Conservation (phyloP, 805 yeast species). For the Kodamaea hsintzibuensis region DNA sequence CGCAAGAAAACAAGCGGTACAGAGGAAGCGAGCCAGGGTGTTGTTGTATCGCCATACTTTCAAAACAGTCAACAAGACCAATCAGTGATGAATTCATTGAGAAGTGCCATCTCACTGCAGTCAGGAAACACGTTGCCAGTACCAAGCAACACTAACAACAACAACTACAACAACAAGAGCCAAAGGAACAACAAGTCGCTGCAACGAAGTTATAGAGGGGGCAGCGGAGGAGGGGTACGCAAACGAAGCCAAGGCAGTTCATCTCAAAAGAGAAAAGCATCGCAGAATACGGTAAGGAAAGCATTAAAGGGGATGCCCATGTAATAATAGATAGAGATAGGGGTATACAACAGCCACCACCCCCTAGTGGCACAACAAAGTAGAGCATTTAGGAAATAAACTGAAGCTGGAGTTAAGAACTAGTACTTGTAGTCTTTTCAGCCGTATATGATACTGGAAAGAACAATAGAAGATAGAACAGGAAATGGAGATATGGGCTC, state of each 20-base stretch:
- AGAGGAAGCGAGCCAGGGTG: slow-evolving; percentile 1
- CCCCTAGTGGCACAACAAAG: too few relatives aligned
- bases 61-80: slow-evolving; percentile 12
- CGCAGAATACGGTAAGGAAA: not conserved
- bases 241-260: slow-evolving; percentile 5
- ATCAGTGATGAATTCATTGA: slow-evolving; percentile 10
- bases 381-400: too few relatives aligned
- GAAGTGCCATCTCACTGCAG: slow-evolving; percentile 8
- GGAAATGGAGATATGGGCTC: too few relatives aligned
- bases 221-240: not conserved
- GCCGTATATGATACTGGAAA: too few relatives aligned
- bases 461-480: too few relatives aligned
- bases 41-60: slow-evolving; percentile 5
- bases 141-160: not conserved
- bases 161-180: not conserved
- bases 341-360: too few relatives aligned
- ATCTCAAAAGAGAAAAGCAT: not conserved
- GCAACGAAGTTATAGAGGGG: slow-evolving; percentile 1
- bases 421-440: too few relatives aligned
- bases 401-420: too few relatives aligned
- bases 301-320: slow-evolving; percentile 7
- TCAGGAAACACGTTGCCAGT: slow-evolving; percentile 3
- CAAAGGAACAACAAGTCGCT: not conserved
- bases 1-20: slow-evolving; percentile 23
- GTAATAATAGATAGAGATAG: not conserved